A percentile compares a stretch with the other conserved stretches of the same genome.
These are phyloP conservation scores for Neoarthrinium moseri DNA, from an alignment of 2,329 filamentous ascomycete genomes.

Conservation along the genomic window DNA sequence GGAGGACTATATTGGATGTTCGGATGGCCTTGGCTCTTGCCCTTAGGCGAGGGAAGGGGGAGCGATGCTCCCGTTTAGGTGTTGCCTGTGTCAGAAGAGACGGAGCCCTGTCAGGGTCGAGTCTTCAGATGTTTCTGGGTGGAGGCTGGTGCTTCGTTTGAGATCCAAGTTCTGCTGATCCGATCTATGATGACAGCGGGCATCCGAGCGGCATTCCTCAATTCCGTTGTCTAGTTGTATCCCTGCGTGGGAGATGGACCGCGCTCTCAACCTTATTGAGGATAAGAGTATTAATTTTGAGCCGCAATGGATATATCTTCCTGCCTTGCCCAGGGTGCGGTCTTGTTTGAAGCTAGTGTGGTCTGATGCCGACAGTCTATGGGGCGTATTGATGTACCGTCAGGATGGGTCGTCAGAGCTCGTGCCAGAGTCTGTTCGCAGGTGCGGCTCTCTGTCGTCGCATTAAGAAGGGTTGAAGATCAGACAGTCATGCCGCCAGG, in stretches of 20 bases:
- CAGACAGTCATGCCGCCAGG: constrained; percentile 32
- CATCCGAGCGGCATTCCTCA: constrained; percentile 50
- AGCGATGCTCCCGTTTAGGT: constrained; percentile 36
- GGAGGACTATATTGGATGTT: constrained; percentile 37
- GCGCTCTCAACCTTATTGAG: constrained; percentile 9
- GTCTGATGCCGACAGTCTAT: constrained; percentile 8
- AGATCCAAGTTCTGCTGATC: constrained; percentile 49
- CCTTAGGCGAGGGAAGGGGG: constrained; percentile 24
- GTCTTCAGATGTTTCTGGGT: constrained; percentile 38
- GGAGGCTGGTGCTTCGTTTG: constrained; percentile 40
- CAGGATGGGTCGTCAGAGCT: constrained; percentile 11
- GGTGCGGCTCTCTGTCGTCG: constrained; percentile 23
- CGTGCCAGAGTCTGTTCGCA: constrained; percentile 5
- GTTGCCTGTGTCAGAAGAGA: constrained; percentile 38
- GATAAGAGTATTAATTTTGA: constrained; percentile 10
- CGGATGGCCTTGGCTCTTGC: constrained; percentile 25
- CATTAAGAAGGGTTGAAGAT: constrained; percentile 33
- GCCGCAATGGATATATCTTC: constrained; percentile 4
- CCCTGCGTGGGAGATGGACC: constrained; percentile 12
- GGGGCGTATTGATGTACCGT: constrained; percentile 14
- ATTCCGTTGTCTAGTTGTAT: constrained; percentile 16
- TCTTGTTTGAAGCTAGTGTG: constrained; percentile 8
- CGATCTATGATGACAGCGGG: constrained; percentile 51
- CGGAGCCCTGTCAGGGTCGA: constrained; percentile 30
- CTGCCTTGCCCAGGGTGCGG: neutral